These are phyloP conservation scores for Rhynchospora pubera DNA, from an alignment of 176 grass and related monocot species.

Conservation along the genomic window DNA sequence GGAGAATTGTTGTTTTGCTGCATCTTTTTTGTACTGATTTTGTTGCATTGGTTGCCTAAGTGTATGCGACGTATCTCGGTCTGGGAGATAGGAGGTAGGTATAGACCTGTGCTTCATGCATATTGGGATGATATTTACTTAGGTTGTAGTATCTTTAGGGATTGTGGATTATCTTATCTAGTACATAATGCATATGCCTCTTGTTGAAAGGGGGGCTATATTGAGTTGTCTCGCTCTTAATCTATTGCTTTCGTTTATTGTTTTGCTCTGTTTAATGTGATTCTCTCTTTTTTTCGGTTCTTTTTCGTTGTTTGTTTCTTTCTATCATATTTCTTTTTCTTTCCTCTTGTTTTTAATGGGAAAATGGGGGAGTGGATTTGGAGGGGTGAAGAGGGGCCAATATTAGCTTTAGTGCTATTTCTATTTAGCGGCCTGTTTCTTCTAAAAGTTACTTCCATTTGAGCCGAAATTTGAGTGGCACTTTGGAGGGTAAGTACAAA, in stretches of 20 bases:
- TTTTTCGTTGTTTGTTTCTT: too few species aligned
- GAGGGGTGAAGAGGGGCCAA: too few species aligned
- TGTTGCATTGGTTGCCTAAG: conserved; percentile 4
- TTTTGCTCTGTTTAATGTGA: not conserved
- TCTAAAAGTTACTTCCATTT: too few species aligned
- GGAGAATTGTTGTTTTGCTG: not conserved
- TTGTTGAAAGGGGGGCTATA: not conserved
- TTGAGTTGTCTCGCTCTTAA: not conserved
- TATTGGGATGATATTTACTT: conserved; percentile 13
- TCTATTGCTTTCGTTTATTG: not conserved
- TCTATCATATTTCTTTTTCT: too few species aligned
- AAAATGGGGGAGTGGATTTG: too few species aligned
- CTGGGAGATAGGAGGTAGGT: conserved; percentile 7
- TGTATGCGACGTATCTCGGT: not conserved
- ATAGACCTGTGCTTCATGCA: conserved; percentile 24
- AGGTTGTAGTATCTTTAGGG: conserved; percentile 14
- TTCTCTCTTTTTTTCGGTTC: too few species aligned
- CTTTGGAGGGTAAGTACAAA: too few species aligned
- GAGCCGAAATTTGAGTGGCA: too few species aligned
- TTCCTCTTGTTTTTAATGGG: too few species aligned
- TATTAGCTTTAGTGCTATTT: too few species aligned
- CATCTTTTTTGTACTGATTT: conserved; percentile 4
- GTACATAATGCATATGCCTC: conserved; percentile 17
- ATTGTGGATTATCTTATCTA: conserved; percentile 4
- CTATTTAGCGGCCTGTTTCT: too few species aligned